phyloP scores from a whole-genome alignment of 2,329 filamentous ascomycete species.

The Myriosclerotinia curreyana region DNA sequence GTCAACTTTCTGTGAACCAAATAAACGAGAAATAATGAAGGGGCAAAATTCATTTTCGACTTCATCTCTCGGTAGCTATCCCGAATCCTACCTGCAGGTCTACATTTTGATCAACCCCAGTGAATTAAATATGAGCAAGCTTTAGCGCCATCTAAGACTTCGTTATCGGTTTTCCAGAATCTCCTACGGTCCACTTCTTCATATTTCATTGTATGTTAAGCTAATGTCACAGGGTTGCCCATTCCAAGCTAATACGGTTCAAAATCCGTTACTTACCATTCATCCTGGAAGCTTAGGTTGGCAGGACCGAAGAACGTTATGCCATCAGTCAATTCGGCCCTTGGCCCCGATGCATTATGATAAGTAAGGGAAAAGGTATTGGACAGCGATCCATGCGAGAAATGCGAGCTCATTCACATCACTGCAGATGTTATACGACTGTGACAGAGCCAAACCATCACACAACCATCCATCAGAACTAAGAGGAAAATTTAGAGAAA shows the following conservation, averaged over 20 bases:
- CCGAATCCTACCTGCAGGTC: not conserved
- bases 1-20: not conserved
- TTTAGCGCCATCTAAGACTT: slow-evolving; percentile 5
- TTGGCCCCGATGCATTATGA: slow-evolving; percentile 17
- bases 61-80: not conserved
- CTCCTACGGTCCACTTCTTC: not conserved
- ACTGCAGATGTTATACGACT: slow-evolving; percentile 16
- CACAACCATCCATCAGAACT: not conserved
- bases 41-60: not conserved
- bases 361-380: slow-evolving; percentile 10
- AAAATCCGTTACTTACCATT: not conserved
- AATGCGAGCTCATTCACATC: slow-evolving; percentile 18
- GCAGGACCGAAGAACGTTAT: not conserved
- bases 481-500: not conserved
- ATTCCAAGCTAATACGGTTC: not conserved
- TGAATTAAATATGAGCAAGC: not conserved
- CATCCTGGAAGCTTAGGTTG: not conserved
- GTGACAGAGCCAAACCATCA: slow-evolving; percentile 11
- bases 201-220: not conserved
- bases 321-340: slow-evolving; percentile 20
- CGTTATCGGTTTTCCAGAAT: slow-evolving; percentile 1
- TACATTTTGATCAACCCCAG: not conserved
- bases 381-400: slow-evolving; percentile 13
- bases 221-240: not conserved
- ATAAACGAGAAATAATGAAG: slow-evolving; percentile 18